Percentiles rank a stretch among this genome's conserved stretches.
Evolutionary conservation across 805 yeast species (phyloP).

Genomic region (Candida nitratophila): DNA sequence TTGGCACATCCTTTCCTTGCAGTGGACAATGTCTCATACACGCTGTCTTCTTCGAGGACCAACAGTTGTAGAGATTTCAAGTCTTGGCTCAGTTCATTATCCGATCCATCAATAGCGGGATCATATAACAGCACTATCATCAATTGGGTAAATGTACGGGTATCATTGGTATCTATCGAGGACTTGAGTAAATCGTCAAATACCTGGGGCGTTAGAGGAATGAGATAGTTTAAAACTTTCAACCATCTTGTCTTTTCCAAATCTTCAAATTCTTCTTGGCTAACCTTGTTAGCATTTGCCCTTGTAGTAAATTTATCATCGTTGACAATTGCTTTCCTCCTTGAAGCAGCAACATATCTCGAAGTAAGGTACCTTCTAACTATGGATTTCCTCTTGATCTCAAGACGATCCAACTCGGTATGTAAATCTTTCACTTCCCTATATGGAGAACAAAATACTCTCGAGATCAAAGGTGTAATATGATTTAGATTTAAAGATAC

Average conservation of each 20-base stretch:
- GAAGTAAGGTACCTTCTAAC: neutral
- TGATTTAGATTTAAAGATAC: conserved; percentile 6
- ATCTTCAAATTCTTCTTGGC: neutral
- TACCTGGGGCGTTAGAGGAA: neutral
- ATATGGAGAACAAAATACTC: neutral
- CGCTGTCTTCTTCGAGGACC: no score
- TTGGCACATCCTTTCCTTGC: neutral
- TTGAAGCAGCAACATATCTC: neutral
- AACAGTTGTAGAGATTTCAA: no score
- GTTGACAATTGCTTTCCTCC: neutral
- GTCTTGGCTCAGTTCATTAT: neutral
- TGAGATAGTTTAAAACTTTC: neutral
- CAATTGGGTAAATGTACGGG: neutral
- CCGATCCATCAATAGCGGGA: neutral
- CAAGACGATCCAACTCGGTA: neutral
- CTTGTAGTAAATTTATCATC: no score
- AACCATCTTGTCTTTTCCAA: neutral
- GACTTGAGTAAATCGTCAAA: neutral
- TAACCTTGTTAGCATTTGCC: no score
- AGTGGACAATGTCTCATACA: no score
- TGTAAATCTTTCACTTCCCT: neutral
- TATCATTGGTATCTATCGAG: neutral
- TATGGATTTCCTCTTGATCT: neutral
- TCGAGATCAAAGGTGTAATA: neutral
- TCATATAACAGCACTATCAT: neutral